Percentiles rank a stretch among this genome's conserved stretches.
Evolutionary conservation across 352 stramenopile genomes (phyloP).

Genomic region (Aphanomyces cochlioides): DNA sequence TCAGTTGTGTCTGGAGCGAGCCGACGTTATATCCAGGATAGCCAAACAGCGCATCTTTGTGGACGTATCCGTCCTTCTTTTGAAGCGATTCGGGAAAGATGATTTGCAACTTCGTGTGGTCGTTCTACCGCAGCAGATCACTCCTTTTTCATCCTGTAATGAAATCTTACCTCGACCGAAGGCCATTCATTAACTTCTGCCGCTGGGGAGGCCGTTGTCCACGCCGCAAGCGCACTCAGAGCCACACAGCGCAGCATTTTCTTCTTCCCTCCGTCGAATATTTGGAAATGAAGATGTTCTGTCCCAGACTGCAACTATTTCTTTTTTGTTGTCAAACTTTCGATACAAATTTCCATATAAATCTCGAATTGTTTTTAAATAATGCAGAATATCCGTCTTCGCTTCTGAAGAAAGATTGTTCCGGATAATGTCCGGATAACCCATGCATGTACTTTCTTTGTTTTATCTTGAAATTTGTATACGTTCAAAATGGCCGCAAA

Average conservation of each 20-base stretch:
- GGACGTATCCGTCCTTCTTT: conserved; percentile 91
- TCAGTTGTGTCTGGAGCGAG: conserved; percentile 84
- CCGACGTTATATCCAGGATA: conserved; percentile 91
- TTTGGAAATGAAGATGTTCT: conserved; percentile 22
- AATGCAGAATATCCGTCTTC: background rate
- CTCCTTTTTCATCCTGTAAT: conserved; percentile 24
- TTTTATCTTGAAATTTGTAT: conserved; percentile 2
- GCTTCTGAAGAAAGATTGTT: conserved; percentile 1
- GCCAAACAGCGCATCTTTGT: conserved; percentile 96
- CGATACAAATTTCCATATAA: background rate
- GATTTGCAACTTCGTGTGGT: conserved; percentile 87
- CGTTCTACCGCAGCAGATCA: conserved; percentile 45
- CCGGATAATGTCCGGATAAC: background rate
- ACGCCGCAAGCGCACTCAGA: conserved; percentile 32
- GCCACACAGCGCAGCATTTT: conserved; percentile 4
- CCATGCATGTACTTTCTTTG: background rate
- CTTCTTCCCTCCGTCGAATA: background rate
- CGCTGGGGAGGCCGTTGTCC: conserved; percentile 32
- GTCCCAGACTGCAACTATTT: background rate
- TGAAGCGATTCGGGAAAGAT: conserved; percentile 85
- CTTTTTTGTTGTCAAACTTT: background rate
- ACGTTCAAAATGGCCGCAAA: background rate
- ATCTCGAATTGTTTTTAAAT: background rate
- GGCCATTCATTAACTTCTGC: conserved; percentile 79
- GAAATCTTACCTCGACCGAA: conserved; percentile 59